Evolutionary conservation across 2,329 filamentous ascomycete species (phyloP).

Genomic region (Scytalidium lignicola): DNA sequence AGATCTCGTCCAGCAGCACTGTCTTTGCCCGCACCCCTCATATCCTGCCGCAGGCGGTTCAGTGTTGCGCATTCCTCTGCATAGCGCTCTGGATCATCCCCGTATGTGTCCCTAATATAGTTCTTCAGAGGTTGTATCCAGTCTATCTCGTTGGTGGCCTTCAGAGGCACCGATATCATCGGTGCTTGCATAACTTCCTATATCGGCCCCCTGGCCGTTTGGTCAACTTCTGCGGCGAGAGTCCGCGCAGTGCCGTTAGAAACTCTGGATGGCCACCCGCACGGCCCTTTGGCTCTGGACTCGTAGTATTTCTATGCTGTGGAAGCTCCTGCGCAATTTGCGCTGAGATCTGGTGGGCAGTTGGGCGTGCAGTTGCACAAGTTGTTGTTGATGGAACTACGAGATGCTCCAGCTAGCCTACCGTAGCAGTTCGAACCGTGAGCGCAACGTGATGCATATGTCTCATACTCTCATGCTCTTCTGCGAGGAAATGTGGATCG

Average conservation of each 20-base stretch:
- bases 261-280: not conserved
- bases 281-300: too few relatives aligned
- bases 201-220: slow-evolving; percentile 11
- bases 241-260: not conserved
- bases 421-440: slow-evolving; percentile 10
- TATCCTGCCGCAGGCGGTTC: slow-evolving; percentile 93
- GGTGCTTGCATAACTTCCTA: slow-evolving; percentile 66
- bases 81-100: slow-evolving; percentile 95
- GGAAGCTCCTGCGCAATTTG: not conserved
- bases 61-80: slow-evolving; percentile 90
- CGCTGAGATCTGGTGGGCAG: not conserved
- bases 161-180: slow-evolving; percentile 93
- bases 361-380: not conserved
- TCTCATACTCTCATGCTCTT: slow-evolving; percentile 15
- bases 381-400: not conserved
- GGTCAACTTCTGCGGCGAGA: not conserved
- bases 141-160: slow-evolving; percentile 95
- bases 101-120: slow-evolving; percentile 91
- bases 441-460: slow-evolving; percentile 11
- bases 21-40: slow-evolving; percentile 95
- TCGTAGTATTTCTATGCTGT: too few relatives aligned
- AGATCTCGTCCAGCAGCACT: slow-evolving; percentile 90
- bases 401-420: not conserved
- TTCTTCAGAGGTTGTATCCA: slow-evolving; percentile 88
- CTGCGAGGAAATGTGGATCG: not conserved